Evolutionary conservation across 2,329 filamentous ascomycete genomes (phyloP), one percentile per base, ranked within the genome.

Genomic region (Nemania sp.): DNA sequence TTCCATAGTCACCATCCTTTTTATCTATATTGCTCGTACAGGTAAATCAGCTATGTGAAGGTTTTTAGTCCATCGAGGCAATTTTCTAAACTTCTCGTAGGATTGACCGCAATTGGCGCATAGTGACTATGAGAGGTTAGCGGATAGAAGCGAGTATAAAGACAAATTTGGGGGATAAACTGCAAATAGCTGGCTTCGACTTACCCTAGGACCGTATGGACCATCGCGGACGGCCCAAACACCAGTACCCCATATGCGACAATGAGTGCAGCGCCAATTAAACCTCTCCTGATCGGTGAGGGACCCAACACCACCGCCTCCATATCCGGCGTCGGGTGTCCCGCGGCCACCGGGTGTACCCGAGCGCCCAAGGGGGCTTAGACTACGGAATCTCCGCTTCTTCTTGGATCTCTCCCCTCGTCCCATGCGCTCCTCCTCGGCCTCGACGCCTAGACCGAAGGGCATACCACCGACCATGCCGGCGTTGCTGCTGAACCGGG

Each of bases 211-310:
- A 62, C 94, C 95, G 62, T 88, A 85, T 15, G 96, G 96, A 26
- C 96, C 96, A 81, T 98, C 94, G 74, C 96, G 87, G 2, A 98
- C 95, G 56, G 93, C 94, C 96, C 96, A 99, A 8, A 98, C 93
- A 29, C 93, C 92, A 56, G 91, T 91, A 18, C 95, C 96, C 89
- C 92, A 95, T 38, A 98, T 89, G 68, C 87, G 86, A 79, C 96
- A 99, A 80, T 98, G 95, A 52, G 85, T 85, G 81, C 96, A 99
- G 70, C 93, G 88, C 96, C 96, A 99, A 51, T 86, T 90, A 71
- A 88, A 85, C 73, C 94, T 87, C 83, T 98, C 96, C 75, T 87
- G 87, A 62, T 97, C 93, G 1, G 89, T 89, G 63, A 96, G 84
- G 29, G 91, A 82, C 54, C 89, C 86, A 64, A 87, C 83, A 49